A percentile compares a stretch with the other conserved stretches of the same genome.
phyloP scores from a whole-genome alignment of 2,329 filamentous ascomycete species.

The Polytolypa hystricis region DNA sequence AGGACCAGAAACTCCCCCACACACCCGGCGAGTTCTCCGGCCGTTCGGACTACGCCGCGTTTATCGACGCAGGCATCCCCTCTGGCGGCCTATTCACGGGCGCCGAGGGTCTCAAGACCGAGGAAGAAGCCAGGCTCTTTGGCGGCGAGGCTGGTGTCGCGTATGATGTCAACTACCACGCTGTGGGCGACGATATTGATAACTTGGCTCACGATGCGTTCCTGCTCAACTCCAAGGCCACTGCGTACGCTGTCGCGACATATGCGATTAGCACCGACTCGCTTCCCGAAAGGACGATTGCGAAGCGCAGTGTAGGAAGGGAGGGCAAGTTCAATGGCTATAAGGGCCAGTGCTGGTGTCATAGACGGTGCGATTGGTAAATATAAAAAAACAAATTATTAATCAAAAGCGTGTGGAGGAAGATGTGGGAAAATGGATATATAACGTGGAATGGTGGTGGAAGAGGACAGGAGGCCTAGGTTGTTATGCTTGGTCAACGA shows the following conservation, averaged over 20 bases:
- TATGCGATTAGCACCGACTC: slow-evolving; percentile 44
- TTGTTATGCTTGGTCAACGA: too few relatives aligned
- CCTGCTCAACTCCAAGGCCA: slow-evolving; percentile 42
- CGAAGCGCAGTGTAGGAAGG: slow-evolving; percentile 4
- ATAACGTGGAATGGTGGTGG: too few relatives aligned
- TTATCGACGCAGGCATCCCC: slow-evolving; percentile 62
- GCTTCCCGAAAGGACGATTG: slow-evolving; percentile 10
- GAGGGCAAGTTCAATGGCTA: slow-evolving; percentile 1
- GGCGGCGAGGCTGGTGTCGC: slow-evolving; percentile 55
- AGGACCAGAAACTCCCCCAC: slow-evolving; percentile 50
- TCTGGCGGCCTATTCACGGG: slow-evolving; percentile 67
- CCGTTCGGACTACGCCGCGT: slow-evolving; percentile 68
- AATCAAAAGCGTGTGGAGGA: too few relatives aligned
- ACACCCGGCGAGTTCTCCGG: slow-evolving; percentile 67
- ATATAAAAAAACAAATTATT: too few relatives aligned
- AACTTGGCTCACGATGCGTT: slow-evolving; percentile 46
- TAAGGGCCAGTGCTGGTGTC: neutral
- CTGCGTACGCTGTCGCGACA: slow-evolving; percentile 43
- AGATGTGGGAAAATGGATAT: too few relatives aligned
- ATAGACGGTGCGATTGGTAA: neutral
- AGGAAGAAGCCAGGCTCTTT: slow-evolving; percentile 53
- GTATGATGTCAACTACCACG: slow-evolving; percentile 49
- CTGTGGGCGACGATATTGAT: slow-evolving; percentile 39
- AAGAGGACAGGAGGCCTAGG: too few relatives aligned
- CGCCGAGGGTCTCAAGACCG: slow-evolving; percentile 64